Evolutionary conservation across 805 yeast genomes (phyloP).

Genomic region (Saccharomycopsis amapae): DNA sequence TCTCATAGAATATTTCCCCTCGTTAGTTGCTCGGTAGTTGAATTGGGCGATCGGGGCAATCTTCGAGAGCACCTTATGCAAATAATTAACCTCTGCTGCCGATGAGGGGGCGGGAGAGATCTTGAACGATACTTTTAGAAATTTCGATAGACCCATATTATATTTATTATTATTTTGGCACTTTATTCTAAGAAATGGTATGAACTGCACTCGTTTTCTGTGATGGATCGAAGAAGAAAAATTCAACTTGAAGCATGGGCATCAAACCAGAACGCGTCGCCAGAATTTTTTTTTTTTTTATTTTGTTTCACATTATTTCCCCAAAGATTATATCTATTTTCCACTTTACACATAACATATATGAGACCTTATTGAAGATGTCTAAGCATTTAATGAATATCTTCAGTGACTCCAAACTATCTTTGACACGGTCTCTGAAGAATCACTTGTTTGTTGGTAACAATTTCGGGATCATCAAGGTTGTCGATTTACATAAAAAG

Average conservation of each 20-base stretch:
- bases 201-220: neutral
- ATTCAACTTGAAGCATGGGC: neutral
- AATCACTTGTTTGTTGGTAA: conserved; percentile 44
- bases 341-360: neutral
- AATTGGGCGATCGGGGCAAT: neutral
- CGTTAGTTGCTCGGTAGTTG: neutral
- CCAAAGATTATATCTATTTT: neutral
- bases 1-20: conserved; percentile 1
- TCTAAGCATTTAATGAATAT: conserved; percentile 8
- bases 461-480: conserved; percentile 46
- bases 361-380: neutral
- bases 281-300: neutral
- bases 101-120: conserved; percentile 2
- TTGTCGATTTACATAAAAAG: conserved; percentile 39
- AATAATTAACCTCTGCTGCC: conserved; percentile 5
- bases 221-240: neutral
- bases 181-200: neutral
- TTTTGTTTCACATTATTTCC: neutral
- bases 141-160: neutral
- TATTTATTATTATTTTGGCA: neutral
- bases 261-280: neutral
- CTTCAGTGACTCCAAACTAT: conserved; percentile 9
- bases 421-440: conserved; percentile 22
- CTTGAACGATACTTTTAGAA: neutral
- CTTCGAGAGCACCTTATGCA: neutral